These are phyloP conservation scores for Takakia lepidozioides DNA, from an alignment of 225 moss, liverwort and hornwort species.

Conservation along the genomic window DNA sequence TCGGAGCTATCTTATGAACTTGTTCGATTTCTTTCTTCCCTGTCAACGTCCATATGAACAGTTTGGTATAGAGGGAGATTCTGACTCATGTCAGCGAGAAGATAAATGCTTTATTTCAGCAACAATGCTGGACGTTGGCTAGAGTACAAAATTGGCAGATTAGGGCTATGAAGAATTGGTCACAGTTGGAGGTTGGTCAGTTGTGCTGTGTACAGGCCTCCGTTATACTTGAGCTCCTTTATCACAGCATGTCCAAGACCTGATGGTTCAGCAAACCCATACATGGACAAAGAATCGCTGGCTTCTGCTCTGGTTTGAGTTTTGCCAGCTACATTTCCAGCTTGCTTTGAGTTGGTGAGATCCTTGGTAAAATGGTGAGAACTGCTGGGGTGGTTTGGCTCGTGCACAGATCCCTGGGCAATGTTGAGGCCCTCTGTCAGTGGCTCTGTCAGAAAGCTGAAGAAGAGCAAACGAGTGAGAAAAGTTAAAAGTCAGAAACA, in stretches of 20 bases:
- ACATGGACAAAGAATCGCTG: slow-evolving; percentile 9
- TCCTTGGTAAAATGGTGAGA: slow-evolving; percentile 26
- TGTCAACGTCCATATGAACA: no score
- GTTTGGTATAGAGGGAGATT: no score
- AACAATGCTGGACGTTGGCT: no score
- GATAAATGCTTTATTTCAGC: no score
- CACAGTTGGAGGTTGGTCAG: slow-evolving; percentile 38
- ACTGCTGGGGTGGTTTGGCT: slow-evolving; percentile 7
- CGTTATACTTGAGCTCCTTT: slow-evolving; percentile 60
- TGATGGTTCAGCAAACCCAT: slow-evolving; percentile 20
- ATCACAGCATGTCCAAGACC: slow-evolving; percentile 42
- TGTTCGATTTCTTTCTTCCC: no score
- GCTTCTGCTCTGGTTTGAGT: slow-evolving; percentile 16
- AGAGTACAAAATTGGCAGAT: no score
- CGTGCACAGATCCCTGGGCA: slow-evolving; percentile 27
- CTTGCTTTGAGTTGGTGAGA: slow-evolving; percentile 13
- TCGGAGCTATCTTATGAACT: no score
- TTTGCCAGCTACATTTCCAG: neutral
- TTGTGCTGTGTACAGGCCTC: slow-evolving; percentile 27
- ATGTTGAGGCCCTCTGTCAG: slow-evolving; percentile 70
- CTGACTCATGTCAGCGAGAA: no score
- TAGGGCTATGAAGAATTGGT: no score
- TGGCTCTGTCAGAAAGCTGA: slow-evolving; percentile 71
- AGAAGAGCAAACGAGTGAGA: neutral
- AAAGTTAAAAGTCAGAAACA: no score